Evolutionary conservation across 139 green algal genomes (phyloP), one percentile per base, ranked within the genome.

Genomic region (Volvox africanus): DNA sequence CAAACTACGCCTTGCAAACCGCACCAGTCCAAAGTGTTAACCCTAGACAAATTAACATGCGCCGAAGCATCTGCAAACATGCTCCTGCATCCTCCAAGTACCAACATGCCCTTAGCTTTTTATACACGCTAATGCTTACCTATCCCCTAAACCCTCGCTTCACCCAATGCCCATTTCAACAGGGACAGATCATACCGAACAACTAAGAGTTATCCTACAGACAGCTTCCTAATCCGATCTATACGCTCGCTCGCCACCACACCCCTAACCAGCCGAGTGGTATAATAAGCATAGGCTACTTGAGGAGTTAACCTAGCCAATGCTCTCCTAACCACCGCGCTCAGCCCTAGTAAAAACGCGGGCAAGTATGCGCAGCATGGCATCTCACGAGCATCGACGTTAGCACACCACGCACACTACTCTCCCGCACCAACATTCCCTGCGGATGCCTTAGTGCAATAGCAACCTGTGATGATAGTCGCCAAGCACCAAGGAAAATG

Each of bases 231-330:
- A 30, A 37, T n/a, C 24, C 28, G 28, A n/a, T 24, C 50, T 71
- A 86, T 44, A 26, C 16, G 77, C 77, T 82, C 77, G 79, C 79
- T 85, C 24, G 80, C 50, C 80, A 44, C 44, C 80, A 73, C 12
- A 86, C 78, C 20, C 21, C 21, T n/a, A 73, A 6, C 65, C 62
- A 61, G 18, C 37, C 33, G 16, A 84, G 65, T 68, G 78, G 78
- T 68, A 37, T 36, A 36, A 84, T 84, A 84, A 68, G 36, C 37
- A 68, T 68, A 32, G 37, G 37, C 78, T 84, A 84, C 78, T 68
- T 84, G 26, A 68, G 32, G 73, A 84, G 78, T 68, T 62, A 14
- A 68, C 37, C 78, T 68, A 68, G 78, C 78, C 78, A 84, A 84
- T 84, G 78, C 78, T 82, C 78, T 68, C 32, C 30, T 68, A 36